These are phyloP conservation scores for Cutaneotrichosporon mucoides DNA, from an alignment of 1,284 basidiomycete species.

Conservation along the genomic window DNA sequence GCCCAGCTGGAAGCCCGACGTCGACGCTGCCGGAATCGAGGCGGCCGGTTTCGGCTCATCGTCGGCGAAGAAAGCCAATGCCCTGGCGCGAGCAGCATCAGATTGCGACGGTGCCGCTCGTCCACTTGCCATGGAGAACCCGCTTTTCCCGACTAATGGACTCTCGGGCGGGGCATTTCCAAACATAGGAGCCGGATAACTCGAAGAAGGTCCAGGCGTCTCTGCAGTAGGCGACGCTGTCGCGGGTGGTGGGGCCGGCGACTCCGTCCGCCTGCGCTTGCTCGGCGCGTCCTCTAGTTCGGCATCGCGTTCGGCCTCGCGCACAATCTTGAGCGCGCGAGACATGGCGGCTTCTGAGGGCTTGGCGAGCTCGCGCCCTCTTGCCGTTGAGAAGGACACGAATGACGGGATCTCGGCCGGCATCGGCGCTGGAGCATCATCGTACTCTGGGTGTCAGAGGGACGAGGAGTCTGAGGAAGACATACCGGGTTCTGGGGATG, in stretches of 20 bases:
- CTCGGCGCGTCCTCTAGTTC: conserved; percentile 17
- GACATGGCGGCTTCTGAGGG: conserved; percentile 31
- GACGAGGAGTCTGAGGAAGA: no score
- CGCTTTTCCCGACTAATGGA: conserved; percentile 2
- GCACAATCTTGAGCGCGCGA: conserved; percentile 26
- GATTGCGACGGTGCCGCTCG: background rate
- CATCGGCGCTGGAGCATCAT: conserved; percentile 7
- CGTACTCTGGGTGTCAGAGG: conserved; percentile 1
- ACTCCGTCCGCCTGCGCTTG: conserved; percentile 6
- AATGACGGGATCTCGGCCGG: conserved; percentile 15
- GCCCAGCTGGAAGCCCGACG: background rate
- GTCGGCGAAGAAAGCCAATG: conserved; percentile 14
- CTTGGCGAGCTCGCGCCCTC: conserved; percentile 23
- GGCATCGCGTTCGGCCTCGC: conserved; percentile 14
- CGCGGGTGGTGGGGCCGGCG: background rate
- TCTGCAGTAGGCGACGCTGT: no score
- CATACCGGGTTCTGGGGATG: background rate
- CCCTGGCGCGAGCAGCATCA: conserved; percentile 7
- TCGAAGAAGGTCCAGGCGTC: no score
- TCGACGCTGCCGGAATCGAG: background rate
- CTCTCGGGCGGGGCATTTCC: background rate
- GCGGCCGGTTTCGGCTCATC: background rate
- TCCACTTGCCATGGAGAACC: conserved; percentile 17
- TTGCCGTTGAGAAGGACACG: conserved; percentile 33
- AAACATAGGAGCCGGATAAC: no score